Evolutionary conservation across 164 flowering plant genomes (phyloP).

Genomic region (Vitis amurensis): DNA sequence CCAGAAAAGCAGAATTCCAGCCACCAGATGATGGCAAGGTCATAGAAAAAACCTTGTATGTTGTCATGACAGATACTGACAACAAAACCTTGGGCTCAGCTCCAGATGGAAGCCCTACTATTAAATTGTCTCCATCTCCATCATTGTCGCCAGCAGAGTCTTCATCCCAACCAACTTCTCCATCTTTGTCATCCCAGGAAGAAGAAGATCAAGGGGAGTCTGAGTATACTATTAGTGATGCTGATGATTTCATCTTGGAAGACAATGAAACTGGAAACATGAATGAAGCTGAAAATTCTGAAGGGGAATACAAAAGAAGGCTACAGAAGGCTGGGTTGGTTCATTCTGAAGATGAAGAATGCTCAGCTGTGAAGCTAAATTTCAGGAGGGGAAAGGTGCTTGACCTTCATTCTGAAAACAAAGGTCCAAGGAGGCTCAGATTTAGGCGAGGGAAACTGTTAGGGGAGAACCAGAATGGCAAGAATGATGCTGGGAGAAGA

Average conservation of each 20-base stretch:
- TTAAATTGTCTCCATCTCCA: constrained; percentile 9
- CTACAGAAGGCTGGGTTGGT: constrained; percentile 16
- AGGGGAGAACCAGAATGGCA: constrained; percentile 27
- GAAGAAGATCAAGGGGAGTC: constrained; percentile 30
- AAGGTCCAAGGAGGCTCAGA: constrained; percentile 42
- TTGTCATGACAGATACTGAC: constrained; percentile 33
- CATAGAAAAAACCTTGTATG: constrained; percentile 40
- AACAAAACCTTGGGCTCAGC: constrained; percentile 20
- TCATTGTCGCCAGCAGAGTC: constrained; percentile 10
- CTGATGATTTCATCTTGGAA: constrained; percentile 1
- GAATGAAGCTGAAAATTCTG: constrained; percentile 18
- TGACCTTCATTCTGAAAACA: constrained; percentile 30
- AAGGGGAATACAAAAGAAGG: constrained; percentile 5
- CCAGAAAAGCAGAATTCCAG: constrained; percentile 11
- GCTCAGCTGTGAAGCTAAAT: constrained; percentile 22
- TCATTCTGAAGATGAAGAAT: constrained; percentile 23
- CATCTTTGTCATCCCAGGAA: constrained; percentile 14
- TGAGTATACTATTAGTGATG: constrained; percentile 24
- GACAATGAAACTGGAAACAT: no score
- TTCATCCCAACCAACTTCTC: constrained; percentile 12
- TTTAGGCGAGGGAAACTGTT: constrained; percentile 44
- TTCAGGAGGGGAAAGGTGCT: constrained; percentile 45
- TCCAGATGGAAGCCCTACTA: constrained; percentile 13
- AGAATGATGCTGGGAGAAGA: constrained; percentile 26
- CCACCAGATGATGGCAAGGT: constrained; percentile 9